Base-by-base conservation (phyloP, 1,139 yeast species). In the Chernovozyma aurita region DNA sequence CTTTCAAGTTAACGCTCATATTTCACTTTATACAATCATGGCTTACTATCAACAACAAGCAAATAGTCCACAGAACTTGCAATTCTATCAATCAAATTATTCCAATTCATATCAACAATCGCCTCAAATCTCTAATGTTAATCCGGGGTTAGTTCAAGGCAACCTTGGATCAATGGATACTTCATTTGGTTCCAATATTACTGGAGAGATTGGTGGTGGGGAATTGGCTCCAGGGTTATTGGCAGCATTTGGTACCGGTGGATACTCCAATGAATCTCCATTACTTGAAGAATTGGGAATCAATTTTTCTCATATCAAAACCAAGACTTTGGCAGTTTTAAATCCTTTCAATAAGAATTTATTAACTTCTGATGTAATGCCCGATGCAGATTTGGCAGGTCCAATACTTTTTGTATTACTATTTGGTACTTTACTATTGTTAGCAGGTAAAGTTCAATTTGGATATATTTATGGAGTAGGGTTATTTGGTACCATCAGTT, bases 401-500 rank as follows among this genome's bases (percentile, higher is more conserved):
- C 98, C 99, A 1, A 73, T 92, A 30, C 65, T 94, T 35, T 94
- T 92, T 60, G 94, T 94, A 47, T 68, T 92, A 39, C 61, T 88
- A 39, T 90, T 90, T 57, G 98, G 97, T n/a, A 75, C 88, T 1
- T 78, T 85, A 43, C 64, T 94, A 36, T 65, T 90, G 38, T 67
- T 88, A 32, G 76, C 95, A 1, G 98, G 99, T 12, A 92, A 90
- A 55, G 87, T 90, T 15, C 97, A 92, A 57, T 92, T 92, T 57
- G 97, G 98, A 3, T 94, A 94, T 59, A 86, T 92, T 37, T 92
- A 92, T 53, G 98, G 98, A 20, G 95, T 92, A 31, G 98, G 97
- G 1, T 65, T 94, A 35, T 80, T 90, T 48, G 99, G 99, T 12
- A 85, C 95, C 2, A 55, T 87, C 14, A 79, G 95, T 29, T 76